Percentiles rank a stretch among this genome's conserved stretches.
These are phyloP conservation scores for Amanita brunnescens DNA, from an alignment of 768 basidiomycete species.

Conservation along the genomic window DNA sequence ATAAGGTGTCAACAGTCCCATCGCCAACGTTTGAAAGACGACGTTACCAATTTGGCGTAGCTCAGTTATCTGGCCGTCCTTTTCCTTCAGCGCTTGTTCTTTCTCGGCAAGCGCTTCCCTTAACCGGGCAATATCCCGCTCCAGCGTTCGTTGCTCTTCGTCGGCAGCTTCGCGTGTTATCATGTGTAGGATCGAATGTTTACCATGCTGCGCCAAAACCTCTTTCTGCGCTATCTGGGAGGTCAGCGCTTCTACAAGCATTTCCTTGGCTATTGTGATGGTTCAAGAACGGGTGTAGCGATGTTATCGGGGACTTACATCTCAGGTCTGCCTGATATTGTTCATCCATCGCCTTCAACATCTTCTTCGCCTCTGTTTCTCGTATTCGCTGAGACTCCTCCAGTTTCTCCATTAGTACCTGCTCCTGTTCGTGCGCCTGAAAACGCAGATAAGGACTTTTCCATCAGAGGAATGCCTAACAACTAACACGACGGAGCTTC, in stretches of 20 bases:
- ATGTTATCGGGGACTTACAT: slow-evolving; percentile 28
- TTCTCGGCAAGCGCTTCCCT: slow-evolving; percentile 35
- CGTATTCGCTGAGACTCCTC: slow-evolving; percentile 52
- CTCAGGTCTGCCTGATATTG: slow-evolving; percentile 44
- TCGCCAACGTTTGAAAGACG: neutral
- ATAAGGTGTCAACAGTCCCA: neutral
- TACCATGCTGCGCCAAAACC: slow-evolving; percentile 41
- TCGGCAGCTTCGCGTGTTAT: slow-evolving; percentile 69
- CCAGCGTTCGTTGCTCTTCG: slow-evolving; percentile 48
- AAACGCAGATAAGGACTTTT: neutral
- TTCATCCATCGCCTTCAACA: slow-evolving; percentile 36
- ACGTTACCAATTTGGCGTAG: slow-evolving; percentile 41
- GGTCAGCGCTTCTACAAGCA: slow-evolving; percentile 45
- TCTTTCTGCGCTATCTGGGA: slow-evolving; percentile 45
- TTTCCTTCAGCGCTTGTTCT: slow-evolving; percentile 30
- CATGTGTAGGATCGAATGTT: slow-evolving; percentile 49
- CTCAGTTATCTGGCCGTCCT: slow-evolving; percentile 37
- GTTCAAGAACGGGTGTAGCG: neutral
- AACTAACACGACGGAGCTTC: slow-evolving; percentile 4
- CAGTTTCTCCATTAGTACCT: slow-evolving; percentile 42
- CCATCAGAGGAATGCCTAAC: neutral
- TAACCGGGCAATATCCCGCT: slow-evolving; percentile 38
- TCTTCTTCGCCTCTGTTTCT: slow-evolving; percentile 56
- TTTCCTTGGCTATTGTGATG: slow-evolving; percentile 5
- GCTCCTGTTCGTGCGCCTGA: slow-evolving; percentile 36